Conservation (phyloP, 352 stramenopile species). For the Elongisporangium undulatum region DNA sequence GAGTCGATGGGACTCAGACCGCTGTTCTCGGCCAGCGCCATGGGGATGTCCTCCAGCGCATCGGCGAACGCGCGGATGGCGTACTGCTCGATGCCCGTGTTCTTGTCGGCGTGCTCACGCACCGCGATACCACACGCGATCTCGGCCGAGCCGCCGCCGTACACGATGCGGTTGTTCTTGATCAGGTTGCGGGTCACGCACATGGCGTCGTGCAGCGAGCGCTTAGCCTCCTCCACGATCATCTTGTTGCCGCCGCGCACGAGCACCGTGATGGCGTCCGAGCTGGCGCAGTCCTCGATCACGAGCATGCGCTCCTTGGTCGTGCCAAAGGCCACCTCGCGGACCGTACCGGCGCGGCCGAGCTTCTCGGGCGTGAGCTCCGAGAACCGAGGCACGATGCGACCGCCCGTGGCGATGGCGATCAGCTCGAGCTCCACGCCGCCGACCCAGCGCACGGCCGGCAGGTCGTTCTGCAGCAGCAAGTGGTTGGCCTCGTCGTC, state of each 20-base stretch:
- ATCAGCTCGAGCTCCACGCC: conserved; percentile 99
- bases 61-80: conserved; percentile 98
- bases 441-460: conserved; percentile 98
- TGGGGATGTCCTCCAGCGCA: conserved; percentile 99
- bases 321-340: conserved; percentile 97
- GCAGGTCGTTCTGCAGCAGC: conserved; percentile 96
- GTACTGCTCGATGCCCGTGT: conserved; percentile 92
- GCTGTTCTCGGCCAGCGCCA: conserved; percentile 99
- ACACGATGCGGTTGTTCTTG: conserved; percentile 99
- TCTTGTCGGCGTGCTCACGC: conserved; percentile 80
- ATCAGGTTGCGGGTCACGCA: conserved; percentile 99
- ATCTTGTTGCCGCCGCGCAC: conserved; percentile 99
- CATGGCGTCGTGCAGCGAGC: conserved; percentile 99
- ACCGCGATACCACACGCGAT: conserved; percentile 97
- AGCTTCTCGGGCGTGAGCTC: conserved; percentile 98
- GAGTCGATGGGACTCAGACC: conserved; percentile 97
- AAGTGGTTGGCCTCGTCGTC: conserved; percentile 99
- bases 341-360: conserved; percentile 90
- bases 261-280: conserved; percentile 97
- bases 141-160: conserved; percentile 97
- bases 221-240: conserved; percentile 99
- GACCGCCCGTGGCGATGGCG: conserved; percentile 97
- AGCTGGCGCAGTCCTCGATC: conserved; percentile 98
- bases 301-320: conserved; percentile 98
- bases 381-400: conserved; percentile 98